Base-by-base conservation (phyloP, 768 basidiomycete species). In the Suillus spraguei region DNA sequence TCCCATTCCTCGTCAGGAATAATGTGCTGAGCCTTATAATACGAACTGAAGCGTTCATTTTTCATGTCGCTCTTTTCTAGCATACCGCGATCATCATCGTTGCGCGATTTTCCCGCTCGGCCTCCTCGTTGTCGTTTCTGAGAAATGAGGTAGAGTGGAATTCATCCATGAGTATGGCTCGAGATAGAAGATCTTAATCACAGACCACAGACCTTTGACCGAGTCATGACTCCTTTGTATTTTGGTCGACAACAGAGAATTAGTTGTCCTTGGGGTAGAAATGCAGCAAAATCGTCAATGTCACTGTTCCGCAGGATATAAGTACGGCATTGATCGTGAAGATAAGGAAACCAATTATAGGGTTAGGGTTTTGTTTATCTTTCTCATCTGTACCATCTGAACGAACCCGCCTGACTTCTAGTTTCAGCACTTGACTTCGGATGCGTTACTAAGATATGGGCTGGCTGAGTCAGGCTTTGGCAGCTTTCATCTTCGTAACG, bases 1-100 rank as follows among this genome's bases (percentile, higher is more conserved):
- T 87, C 82, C 93, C 94, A 99, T 73, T 99, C 93, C 2, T 86
- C 84, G 0, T 89, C 87, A 1, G 87, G 78, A 5, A 97, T 77
- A 52, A 97, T 87, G 16, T 84, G 81, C 74, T 97, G 96, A 0
- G 87, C 83, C 70, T 83, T 81, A 77, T 93, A 93, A 73, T 93
- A 93, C 8, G 78, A 76, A 58, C 79, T 80, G 65, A 92, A 85
- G 7, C 85, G 85, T 50, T 85, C 85, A 68, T 93, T 93, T 59
- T 85, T 69, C 90, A 92, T 92, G 71, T 87, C 85, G 36, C 76
- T 67, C 65, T 82, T 87, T 62, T 85, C 83, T 56, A 90, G 78
- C 59, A 82, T 76, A 69, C 84, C 84, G 33, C 81, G 80, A 49
- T 87, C 78, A 49, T 80, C 77, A 16, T 74, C 72, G 56, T 80